These are phyloP conservation scores for Colletotrichum neosansevieriae DNA, from an alignment of 2,329 filamentous ascomycete genomes.

Conservation along the genomic window DNA sequence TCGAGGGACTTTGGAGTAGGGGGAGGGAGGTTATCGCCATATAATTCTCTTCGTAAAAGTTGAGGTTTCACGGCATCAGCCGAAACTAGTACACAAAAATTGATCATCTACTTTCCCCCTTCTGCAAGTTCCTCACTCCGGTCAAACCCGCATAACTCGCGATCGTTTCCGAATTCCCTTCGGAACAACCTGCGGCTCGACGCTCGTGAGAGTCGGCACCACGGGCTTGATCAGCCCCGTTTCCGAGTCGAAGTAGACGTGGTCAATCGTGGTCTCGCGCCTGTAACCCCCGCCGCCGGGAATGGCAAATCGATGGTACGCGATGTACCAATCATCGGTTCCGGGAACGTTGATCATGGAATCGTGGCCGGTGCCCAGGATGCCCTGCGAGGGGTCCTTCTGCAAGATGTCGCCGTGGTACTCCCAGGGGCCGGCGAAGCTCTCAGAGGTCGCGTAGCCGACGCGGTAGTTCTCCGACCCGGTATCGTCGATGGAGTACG, in stretches of 20 bases:
- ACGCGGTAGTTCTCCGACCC: slow-evolving; percentile 59
- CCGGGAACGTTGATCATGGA: slow-evolving; percentile 60
- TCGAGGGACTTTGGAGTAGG: too few species aligned
- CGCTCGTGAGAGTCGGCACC: slow-evolving; percentile 51
- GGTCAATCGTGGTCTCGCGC: slow-evolving; percentile 58
- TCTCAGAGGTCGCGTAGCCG: slow-evolving; percentile 57
- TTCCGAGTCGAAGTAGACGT: slow-evolving; percentile 51
- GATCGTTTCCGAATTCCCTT: slow-evolving; percentile 19
- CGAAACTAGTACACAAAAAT: too few species aligned
- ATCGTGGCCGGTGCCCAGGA: slow-evolving; percentile 60
- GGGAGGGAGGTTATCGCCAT: too few species aligned
- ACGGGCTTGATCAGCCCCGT: slow-evolving; percentile 54
- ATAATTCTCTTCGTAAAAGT: too few species aligned
- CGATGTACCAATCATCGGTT: slow-evolving; percentile 63
- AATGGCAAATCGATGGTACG: slow-evolving; percentile 61
- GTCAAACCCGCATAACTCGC: slow-evolving; percentile 22
- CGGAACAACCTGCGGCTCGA: slow-evolving; percentile 41
- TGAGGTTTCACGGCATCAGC: too few species aligned
- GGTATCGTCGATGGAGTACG: slow-evolving; percentile 62
- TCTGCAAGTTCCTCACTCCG: background rate
- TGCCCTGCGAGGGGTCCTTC: slow-evolving; percentile 55
- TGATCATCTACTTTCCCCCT: background rate
- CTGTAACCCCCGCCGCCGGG: slow-evolving; percentile 58
- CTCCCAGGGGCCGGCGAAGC: slow-evolving; percentile 56
- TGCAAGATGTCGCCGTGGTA: slow-evolving; percentile 59